Percentiles rank a stretch among this genome's conserved stretches.
These are phyloP conservation scores for Diutina rugosa DNA, from an alignment of 1,139 yeast genomes.

Conservation along the genomic window DNA sequence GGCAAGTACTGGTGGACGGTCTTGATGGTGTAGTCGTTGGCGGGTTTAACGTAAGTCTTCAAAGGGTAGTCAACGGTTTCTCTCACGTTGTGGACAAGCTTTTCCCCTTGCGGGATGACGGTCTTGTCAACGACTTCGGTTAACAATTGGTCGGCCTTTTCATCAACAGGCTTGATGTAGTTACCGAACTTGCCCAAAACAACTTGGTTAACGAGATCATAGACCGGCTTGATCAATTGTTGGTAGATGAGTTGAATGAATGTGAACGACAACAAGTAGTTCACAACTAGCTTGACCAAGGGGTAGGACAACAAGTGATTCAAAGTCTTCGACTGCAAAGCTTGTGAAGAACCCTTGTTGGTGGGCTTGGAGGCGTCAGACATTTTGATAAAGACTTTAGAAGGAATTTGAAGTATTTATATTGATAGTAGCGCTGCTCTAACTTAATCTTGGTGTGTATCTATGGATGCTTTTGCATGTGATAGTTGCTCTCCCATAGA, in stretches of 20 bases:
- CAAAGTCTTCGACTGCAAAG: slow-evolving; percentile 16
- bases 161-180: slow-evolving; percentile 17
- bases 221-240: slow-evolving; percentile 7
- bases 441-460: background rate
- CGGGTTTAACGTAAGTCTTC: slow-evolving; percentile 16
- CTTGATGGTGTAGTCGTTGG: slow-evolving; percentile 16
- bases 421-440: background rate
- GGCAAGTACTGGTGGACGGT: slow-evolving; percentile 22
- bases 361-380: background rate
- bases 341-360: background rate
- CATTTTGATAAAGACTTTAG: background rate
- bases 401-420: background rate
- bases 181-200: slow-evolving; percentile 13
- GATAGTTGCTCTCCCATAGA: background rate
- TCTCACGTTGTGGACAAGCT: background rate
- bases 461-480: background rate
- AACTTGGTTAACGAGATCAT: slow-evolving; percentile 11
- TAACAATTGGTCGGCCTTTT: slow-evolving; percentile 14
- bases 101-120: slow-evolving; percentile 5
- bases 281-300: slow-evolving; percentile 12
- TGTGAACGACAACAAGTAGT: slow-evolving; percentile 15
- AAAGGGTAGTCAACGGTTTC: slow-evolving; percentile 10
- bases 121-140: slow-evolving; percentile 9
- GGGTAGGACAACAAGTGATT: slow-evolving; percentile 23
- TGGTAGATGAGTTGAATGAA: slow-evolving; percentile 11